These are phyloP conservation scores for Phaseolus coccineus DNA, from an alignment of 331 rosid species.

Conservation along the genomic window DNA sequence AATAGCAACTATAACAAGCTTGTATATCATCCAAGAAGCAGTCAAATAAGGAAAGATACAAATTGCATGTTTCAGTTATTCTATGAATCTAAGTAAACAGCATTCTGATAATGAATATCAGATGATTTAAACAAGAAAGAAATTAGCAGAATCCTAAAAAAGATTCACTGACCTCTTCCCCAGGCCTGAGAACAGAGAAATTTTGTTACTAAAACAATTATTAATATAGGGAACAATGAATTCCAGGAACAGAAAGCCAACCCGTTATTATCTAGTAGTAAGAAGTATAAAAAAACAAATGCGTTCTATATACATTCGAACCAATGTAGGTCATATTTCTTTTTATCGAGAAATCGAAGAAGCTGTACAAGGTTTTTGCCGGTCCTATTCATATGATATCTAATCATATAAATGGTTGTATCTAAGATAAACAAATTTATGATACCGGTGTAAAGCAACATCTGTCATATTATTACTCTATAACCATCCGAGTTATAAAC, in stretches of 20 bases:
- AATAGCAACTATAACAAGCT: constrained; percentile 34
- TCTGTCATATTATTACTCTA: constrained; percentile 7
- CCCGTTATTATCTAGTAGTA: no score
- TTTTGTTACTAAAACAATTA: background rate
- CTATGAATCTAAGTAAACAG: constrained; percentile 19
- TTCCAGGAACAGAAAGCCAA: background rate
- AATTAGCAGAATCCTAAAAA: constrained; percentile 25
- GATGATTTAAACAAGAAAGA: constrained; percentile 20
- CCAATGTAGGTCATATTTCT: background rate
- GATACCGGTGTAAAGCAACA: no score
- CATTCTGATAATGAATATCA: constrained; percentile 14
- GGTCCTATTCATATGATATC: no score
- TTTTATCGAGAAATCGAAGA: background rate
- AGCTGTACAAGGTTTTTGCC: background rate
- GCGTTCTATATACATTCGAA: no score
- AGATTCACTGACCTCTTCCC: constrained; percentile 18
- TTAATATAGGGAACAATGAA: constrained; percentile 2
- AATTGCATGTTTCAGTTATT: constrained; percentile 21
- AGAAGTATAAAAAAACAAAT: no score
- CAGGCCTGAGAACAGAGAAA: constrained; percentile 11
- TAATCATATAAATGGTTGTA: no score
- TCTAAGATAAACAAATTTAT: no score
- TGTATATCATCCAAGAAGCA: constrained; percentile 21
- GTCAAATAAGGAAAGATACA: constrained; percentile 37
- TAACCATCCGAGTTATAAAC: background rate